Evolutionary conservation across 768 basidiomycete genomes (phyloP).

Genomic region (Tulasnella sp.): DNA sequence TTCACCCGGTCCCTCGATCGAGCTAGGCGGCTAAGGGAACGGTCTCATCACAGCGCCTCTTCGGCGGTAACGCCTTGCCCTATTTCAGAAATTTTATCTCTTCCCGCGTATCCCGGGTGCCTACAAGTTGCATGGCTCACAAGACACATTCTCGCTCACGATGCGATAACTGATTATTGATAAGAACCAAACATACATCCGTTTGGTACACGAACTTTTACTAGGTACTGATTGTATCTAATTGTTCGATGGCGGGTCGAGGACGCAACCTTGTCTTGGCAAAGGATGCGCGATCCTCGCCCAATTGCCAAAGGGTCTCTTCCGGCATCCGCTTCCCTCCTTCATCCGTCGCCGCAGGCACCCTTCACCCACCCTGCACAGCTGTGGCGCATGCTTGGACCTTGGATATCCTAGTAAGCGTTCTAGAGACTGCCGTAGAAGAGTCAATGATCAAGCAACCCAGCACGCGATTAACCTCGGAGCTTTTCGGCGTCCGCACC

Average conservation of each 20-base stretch:
- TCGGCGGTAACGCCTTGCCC: neutral
- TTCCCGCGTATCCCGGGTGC: neutral
- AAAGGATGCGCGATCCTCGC: neutral
- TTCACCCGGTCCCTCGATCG: neutral
- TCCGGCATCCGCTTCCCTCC: neutral
- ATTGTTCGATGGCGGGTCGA: neutral
- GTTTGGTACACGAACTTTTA: neutral
- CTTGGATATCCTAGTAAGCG: neutral
- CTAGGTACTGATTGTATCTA: neutral
- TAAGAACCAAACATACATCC: neutral
- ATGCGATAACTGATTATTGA: neutral
- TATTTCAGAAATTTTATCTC: neutral
- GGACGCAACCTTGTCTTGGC: slow-evolving; percentile 8
- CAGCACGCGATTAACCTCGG: neutral
- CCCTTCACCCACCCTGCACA: neutral
- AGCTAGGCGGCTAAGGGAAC: neutral
- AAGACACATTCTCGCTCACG: neutral
- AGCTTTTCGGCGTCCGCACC: neutral
- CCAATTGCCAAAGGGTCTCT: neutral
- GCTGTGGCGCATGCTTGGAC: neutral
- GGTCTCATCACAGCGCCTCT: neutral
- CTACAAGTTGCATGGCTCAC: neutral
- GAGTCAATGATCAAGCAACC: neutral
- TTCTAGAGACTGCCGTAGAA: neutral
- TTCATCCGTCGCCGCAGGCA: too few relatives aligned